phyloP scores from a whole-genome alignment of 2,329 filamentous ascomycete species.

The Xylariaceae sp. region DNA sequence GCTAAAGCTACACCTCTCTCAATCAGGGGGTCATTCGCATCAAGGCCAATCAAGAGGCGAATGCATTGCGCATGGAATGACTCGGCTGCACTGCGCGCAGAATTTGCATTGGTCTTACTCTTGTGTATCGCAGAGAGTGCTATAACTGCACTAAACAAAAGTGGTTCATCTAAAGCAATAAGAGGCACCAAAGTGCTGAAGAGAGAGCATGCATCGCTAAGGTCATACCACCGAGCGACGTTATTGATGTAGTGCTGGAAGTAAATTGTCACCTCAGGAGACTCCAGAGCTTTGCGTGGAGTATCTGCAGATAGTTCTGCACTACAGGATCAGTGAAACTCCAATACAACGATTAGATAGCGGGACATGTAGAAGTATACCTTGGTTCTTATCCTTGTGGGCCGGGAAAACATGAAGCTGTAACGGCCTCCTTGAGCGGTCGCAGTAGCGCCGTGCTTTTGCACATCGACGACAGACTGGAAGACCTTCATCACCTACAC shows the following conservation, averaged over 20 bases:
- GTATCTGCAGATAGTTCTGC: not conserved
- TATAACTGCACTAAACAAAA: constrained; percentile 52
- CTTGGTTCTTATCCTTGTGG: not conserved
- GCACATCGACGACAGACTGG: constrained; percentile 44
- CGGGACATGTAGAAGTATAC: not conserved
- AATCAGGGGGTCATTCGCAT: constrained; percentile 38
- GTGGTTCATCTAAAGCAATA: constrained; percentile 45
- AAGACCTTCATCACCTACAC: constrained; percentile 40
- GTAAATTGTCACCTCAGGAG: constrained; percentile 42
- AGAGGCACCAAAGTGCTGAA: constrained; percentile 47
- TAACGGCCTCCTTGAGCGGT: constrained; percentile 37
- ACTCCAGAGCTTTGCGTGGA: constrained; percentile 40
- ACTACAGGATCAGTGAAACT: not conserved
- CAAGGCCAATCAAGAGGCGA: constrained; percentile 46
- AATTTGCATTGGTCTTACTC: constrained; percentile 41
- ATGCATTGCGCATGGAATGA: constrained; percentile 50
- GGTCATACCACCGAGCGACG: constrained; percentile 54
- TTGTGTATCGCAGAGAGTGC: constrained; percentile 52
- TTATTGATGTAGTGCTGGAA: constrained; percentile 48
- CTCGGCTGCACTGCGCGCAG: constrained; percentile 40
- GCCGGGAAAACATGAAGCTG: constrained; percentile 10
- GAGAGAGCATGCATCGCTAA: constrained; percentile 46
- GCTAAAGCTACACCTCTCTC: constrained; percentile 50
- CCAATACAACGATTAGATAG: not conserved
- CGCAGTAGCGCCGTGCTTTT: constrained; percentile 43